These are phyloP conservation scores for Physcomitrellopsis africana DNA, from an alignment of 225 moss, liverwort and hornwort genomes.

Conservation along the genomic window DNA sequence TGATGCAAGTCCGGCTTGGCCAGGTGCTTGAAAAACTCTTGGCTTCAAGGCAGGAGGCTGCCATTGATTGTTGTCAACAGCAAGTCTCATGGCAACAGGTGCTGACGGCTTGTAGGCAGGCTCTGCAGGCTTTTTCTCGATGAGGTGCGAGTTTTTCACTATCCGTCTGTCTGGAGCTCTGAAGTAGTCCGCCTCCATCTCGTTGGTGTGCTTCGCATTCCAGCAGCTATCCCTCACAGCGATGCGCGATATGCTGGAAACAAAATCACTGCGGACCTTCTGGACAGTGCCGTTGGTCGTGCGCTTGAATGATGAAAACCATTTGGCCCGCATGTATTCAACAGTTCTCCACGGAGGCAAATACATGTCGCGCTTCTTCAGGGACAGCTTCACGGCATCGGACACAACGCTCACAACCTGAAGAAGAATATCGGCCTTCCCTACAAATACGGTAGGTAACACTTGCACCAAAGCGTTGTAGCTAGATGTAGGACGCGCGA, in stretches of 20 bases:
- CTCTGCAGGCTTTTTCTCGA: constrained; percentile 24
- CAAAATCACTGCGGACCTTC: constrained; percentile 19
- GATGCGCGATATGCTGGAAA: constrained; percentile 41
- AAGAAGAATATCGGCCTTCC: constrained; percentile 70
- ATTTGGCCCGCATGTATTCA: constrained; percentile 77
- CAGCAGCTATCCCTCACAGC: constrained; percentile 57
- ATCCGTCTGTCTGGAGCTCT: constrained; percentile 33
- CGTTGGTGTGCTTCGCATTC: constrained; percentile 57
- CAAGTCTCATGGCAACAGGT: neutral
- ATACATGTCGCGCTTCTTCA: constrained; percentile 83
- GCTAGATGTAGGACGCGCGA: constrained; percentile 68
- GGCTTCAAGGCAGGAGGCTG: constrained; percentile 61
- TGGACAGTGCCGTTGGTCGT: constrained; percentile 59
- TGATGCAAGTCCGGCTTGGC: constrained; percentile 51
- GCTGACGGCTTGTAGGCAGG: constrained; percentile 26
- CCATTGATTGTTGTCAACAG: constrained; percentile 52
- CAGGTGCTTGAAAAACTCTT: constrained; percentile 44
- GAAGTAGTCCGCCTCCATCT: constrained; percentile 61
- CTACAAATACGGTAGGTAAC: constrained; percentile 61
- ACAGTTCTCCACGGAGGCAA: constrained; percentile 86
- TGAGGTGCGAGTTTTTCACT: constrained; percentile 35
- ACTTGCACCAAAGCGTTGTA: constrained; percentile 58
- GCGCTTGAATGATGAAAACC: constrained; percentile 76
- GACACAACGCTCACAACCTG: constrained; percentile 80
- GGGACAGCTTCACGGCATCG: constrained; percentile 65